Conservation (phyloP, 2,329 filamentous ascomycete species). For the Sporothrix curviconia region DNA sequence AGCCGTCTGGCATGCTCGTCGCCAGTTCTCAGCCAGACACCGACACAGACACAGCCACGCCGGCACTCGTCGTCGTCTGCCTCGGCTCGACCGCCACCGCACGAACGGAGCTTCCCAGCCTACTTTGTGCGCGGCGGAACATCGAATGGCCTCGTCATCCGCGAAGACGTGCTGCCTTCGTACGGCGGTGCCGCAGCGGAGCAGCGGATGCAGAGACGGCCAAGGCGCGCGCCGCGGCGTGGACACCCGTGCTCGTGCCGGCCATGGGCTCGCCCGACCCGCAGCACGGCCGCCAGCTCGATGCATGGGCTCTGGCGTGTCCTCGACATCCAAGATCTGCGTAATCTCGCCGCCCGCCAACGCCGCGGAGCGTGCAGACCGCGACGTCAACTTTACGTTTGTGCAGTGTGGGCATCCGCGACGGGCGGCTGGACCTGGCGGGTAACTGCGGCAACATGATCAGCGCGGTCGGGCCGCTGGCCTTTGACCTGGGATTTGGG, state of each 20-base stretch:
- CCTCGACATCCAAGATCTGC: constrained; percentile 64
- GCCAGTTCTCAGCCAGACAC: background rate
- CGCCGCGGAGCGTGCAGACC: constrained; percentile 21
- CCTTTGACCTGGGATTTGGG: constrained; percentile 45
- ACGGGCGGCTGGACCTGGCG: constrained; percentile 55
- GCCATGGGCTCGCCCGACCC: constrained; percentile 61
- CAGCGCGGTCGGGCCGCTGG: constrained; percentile 59
- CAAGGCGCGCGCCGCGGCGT: constrained; percentile 16
- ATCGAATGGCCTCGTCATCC: constrained; percentile 26
- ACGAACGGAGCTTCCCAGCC: constrained; percentile 22
- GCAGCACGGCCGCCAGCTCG: constrained; percentile 59
- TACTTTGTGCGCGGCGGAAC: constrained; percentile 28
- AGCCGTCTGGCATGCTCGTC: background rate
- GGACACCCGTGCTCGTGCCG: constrained; percentile 22
- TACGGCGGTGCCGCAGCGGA: background rate
- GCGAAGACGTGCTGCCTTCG: constrained; percentile 19
- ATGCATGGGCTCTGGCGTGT: constrained; percentile 64
- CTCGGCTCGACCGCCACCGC: background rate
- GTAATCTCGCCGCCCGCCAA: constrained; percentile 48
- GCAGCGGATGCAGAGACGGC: background rate
- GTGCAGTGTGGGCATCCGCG: constrained; percentile 59
- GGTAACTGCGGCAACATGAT: constrained; percentile 75
- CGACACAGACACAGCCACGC: too few species aligned
- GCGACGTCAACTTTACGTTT: constrained; percentile 65
- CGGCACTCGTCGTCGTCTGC: background rate